Conservation (phyloP, 345 rosid genomes). For the Syzygium jambos region DNA sequence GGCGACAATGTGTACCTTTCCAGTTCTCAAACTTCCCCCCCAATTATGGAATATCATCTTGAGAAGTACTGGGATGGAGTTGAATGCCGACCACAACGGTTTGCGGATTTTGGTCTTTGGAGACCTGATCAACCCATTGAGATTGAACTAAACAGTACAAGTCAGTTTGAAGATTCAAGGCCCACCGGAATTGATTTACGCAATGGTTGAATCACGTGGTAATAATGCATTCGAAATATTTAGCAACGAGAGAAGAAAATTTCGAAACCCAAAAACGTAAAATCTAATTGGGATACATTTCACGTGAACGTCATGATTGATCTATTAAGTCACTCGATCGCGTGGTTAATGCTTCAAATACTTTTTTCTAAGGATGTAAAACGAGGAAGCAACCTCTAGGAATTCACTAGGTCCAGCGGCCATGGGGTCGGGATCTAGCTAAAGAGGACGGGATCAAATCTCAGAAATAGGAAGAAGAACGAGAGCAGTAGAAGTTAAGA, state of each 20-base stretch:
- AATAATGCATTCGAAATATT: too few relatives aligned
- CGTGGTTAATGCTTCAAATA: neutral
- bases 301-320: neutral
- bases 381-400: neutral
- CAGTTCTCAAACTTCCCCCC: neutral
- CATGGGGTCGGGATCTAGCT: neutral
- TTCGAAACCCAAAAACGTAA: neutral
- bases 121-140: neutral
- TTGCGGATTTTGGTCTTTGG: neutral
- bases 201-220: neutral
- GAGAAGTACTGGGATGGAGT: neutral
- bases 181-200: neutral
- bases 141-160: neutral
- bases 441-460: neutral
- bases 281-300: neutral
- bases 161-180: neutral
- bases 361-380: neutral
- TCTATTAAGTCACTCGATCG: neutral
- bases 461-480: neutral
- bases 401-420: neutral
- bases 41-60: neutral
- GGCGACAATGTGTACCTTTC: neutral
- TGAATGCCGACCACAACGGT: neutral
- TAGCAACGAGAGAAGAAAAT: too few relatives aligned
- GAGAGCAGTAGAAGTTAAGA: neutral